Evolutionary conservation across 2,329 filamentous ascomycete genomes (phyloP).

Genomic region (Aureobasidium sp.): DNA sequence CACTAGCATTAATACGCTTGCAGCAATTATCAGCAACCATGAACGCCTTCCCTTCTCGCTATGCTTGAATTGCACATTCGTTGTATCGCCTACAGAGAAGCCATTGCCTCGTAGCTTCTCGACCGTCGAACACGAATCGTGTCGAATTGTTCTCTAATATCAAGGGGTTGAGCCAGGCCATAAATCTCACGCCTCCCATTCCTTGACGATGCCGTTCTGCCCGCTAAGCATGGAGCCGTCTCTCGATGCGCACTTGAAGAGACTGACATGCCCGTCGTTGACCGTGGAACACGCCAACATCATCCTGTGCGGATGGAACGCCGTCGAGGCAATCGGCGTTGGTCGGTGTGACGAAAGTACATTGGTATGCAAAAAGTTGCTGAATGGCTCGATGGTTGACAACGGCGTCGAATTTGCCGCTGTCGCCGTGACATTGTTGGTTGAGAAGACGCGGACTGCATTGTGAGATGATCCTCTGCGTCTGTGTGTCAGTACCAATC

Average conservation of each 20-base stretch:
- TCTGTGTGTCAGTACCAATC: background rate
- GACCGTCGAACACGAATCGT: background rate
- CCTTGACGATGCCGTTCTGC: slow-evolving; percentile 13
- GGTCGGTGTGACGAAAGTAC: slow-evolving; percentile 52
- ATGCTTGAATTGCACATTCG: background rate
- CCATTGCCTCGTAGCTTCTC: background rate
- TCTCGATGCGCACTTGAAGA: slow-evolving; percentile 48
- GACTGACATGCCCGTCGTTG: slow-evolving; percentile 83
- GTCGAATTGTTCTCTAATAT: background rate
- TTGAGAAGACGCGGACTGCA: slow-evolving; percentile 19
- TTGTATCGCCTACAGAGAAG: background rate
- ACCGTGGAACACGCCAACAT: slow-evolving; percentile 81
- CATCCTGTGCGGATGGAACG: slow-evolving; percentile 92
- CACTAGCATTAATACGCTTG: background rate
- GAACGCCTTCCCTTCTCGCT: background rate
- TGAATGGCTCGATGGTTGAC: slow-evolving; percentile 81
- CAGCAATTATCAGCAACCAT: background rate
- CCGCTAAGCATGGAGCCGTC: slow-evolving; percentile 12
- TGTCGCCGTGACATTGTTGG: slow-evolving; percentile 15
- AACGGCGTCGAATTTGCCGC: slow-evolving; percentile 45
- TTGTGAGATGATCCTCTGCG: slow-evolving; percentile 19
- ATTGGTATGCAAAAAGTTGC: slow-evolving; percentile 43
- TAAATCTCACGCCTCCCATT: slow-evolving; percentile 14
- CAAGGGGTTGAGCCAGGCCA: background rate
- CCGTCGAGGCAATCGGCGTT: slow-evolving; percentile 76